Base-by-base conservation (phyloP, 78 protist species). In the Dictyostelium purpureum region DNA sequence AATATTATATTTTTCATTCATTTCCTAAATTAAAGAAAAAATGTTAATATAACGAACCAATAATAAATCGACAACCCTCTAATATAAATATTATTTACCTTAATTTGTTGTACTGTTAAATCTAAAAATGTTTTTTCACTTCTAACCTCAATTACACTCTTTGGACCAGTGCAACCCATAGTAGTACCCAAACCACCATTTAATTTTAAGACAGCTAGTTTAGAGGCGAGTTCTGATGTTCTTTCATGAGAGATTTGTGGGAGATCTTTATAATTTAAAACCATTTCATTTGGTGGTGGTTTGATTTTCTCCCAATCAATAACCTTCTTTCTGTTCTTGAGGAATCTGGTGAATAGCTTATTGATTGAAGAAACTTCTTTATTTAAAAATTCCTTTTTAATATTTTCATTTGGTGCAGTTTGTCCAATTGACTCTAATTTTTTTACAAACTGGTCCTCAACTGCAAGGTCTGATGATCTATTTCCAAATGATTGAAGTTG, bases 151-250 rank as follows among this genome's bases (percentile, higher is more conserved):
- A 99, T 96, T 26, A 77, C 94, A 24, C 96, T 83, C 93, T 99
- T 99, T 47, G 99, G 99, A 24, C 98, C 73, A 26, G 94, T 85
- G 96, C 99, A 98, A 61, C 99, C 99, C 99, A 99, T 99, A 33
- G 99, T 96, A 12, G 99, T 99, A 38, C 96, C 96, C n/a, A 98
- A 96, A n/a, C 99, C 99, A 19, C 99, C 99, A 89, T 98, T 98
- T 66, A 98, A 96, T 89, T 98, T 98, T 19, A 98, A 75, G 2
- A 98, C 98, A 0, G 95, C 99, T 4, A 96, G 94, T 47, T 78
- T 52, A 33, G 59, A 5, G 31, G 97, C 80, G 40, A 97, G 63
- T 51, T 69, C 59, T 10, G 93, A n/a, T 35, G 80, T 52, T 12
- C 43, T 24, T 42, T 77, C 89, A 69, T 79, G 87, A 19, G 94